Base-by-base conservation (phyloP, 1,284 basidiomycete genomes). In the Microbotryomycetes sp. region DNA sequence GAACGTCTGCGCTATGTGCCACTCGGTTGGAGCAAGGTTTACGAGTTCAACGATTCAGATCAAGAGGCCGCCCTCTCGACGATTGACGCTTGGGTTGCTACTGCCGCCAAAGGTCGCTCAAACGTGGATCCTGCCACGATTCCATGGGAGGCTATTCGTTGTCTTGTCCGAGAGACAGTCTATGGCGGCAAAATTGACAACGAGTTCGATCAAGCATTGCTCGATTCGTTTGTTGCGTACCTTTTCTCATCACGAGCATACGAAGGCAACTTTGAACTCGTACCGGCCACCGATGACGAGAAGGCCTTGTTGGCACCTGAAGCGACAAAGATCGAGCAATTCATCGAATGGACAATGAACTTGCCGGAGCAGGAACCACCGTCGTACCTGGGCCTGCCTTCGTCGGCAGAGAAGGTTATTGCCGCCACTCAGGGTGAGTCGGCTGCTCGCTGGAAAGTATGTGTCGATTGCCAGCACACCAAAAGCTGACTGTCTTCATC, bases 11-110 rank as follows among this genome's bases (percentile, higher is more conserved):
- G 93, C 48, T 97, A 96, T 74, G 88, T 87, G 9, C 93, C 93
- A 5, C 80, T 97, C 26, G 92, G 93, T 0, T 97, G 92, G 91
- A 92, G 87, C 74, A 92, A 96, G 78, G 81, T 82, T 0, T 97
- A 97, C 77, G 93, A 97, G 76, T 97, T 97, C 82, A 97, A 97
- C 76, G 92, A 97, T 74, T 94, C 93, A 4, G 93, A 97, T 74
- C 88, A 94, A 82, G 84, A 86, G n/a, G 88, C 92, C 14, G 92
- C 92, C 0, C 87, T 91, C 75, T 83, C 82, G 52, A 93, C 89
- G 14, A 94, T 97, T 73, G 92, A 96, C 73, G 81, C 84, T 1
- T 97, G 92, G 91, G 80, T 96, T 58, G 82, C 81, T 58, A 77
- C 82, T 0, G 81, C 88, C 54, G 86, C 92, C 2, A 89, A 91